A percentile compares a stretch with the other conserved stretches of the same genome.
Evolutionary conservation across 305 asterid species (phyloP).

Genomic region (Caryopteris hybrid): DNA sequence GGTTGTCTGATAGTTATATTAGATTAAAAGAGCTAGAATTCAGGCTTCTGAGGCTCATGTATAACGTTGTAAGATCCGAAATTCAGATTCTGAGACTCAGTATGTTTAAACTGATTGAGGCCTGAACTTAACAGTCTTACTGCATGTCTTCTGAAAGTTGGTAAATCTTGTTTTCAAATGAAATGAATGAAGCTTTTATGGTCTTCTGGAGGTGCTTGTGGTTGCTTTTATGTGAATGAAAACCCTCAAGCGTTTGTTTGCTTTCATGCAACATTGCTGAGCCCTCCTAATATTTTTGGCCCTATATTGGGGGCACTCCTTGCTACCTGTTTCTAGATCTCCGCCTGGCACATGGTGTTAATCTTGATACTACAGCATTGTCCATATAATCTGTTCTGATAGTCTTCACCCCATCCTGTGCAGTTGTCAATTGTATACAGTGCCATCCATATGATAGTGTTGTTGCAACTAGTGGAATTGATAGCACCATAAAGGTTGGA

Average conservation of each 20-base stretch:
- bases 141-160: background rate
- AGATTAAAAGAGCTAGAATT: background rate
- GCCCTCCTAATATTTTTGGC: background rate
- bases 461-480: conserved; percentile 97
- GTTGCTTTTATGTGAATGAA: background rate
- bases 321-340: background rate
- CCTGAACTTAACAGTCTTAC: background rate
- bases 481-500: conserved; percentile 88
- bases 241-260: background rate
- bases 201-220: background rate
- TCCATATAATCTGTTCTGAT: conserved; percentile 4
- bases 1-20: background rate
- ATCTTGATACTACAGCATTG: background rate
- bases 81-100: background rate
- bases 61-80: background rate
- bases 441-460: conserved; percentile 85
- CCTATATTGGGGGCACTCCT: background rate
- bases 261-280: background rate
- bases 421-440: conserved; percentile 98
- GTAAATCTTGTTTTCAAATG: background rate
- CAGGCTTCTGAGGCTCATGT: background rate
- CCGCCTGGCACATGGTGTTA: background rate
- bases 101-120: background rate
- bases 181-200: background rate
- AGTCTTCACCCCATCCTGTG: conserved; percentile 1